These are phyloP conservation scores for Pythium insidiosum DNA, from an alignment of 352 stramenopile genomes.

Conservation along the genomic window DNA sequence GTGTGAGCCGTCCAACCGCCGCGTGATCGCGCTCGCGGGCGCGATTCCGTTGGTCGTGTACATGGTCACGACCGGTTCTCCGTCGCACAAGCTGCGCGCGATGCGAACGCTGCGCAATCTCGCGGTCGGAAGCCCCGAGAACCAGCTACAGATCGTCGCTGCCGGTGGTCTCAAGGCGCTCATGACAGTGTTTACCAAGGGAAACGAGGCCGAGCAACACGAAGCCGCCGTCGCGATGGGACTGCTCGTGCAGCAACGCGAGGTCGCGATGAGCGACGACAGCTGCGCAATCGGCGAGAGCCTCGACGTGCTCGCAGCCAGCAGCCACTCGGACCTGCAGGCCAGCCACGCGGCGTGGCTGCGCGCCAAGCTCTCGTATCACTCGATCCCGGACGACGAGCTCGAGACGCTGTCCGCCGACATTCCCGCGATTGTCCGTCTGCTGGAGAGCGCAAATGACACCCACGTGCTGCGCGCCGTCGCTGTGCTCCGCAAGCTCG, in stretches of 20 bases:
- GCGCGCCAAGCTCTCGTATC: slow-evolving; percentile 9
- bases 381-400: slow-evolving; percentile 2
- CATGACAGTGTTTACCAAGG: slow-evolving; percentile 5
- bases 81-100: neutral
- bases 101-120: slow-evolving; percentile 10
- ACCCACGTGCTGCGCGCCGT: neutral
- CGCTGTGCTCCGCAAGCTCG: slow-evolving; percentile 5
- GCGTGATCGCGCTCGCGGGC: slow-evolving; percentile 6
- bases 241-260: slow-evolving; percentile 2
- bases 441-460: slow-evolving; percentile 1
- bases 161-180: slow-evolving; percentile 8
- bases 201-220: slow-evolving; percentile 2
- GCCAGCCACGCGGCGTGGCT: slow-evolving; percentile 6
- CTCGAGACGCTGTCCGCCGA: neutral
- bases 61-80: neutral
- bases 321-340: neutral
- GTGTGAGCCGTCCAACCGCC: slow-evolving; percentile 8
- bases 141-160: slow-evolving; percentile 9
- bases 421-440: slow-evolving; percentile 7
- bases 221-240: slow-evolving; percentile 11
- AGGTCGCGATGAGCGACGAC: slow-evolving; percentile 2
- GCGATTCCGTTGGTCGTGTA: slow-evolving; percentile 9
- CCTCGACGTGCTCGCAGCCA: slow-evolving; percentile 1
- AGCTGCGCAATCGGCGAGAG: neutral
- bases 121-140: slow-evolving; percentile 11